Percentiles rank a stretch among this genome's conserved stretches.
Conservation (phyloP, 1,284 basidiomycete genomes). For the Neolentinus lepideus region DNA sequence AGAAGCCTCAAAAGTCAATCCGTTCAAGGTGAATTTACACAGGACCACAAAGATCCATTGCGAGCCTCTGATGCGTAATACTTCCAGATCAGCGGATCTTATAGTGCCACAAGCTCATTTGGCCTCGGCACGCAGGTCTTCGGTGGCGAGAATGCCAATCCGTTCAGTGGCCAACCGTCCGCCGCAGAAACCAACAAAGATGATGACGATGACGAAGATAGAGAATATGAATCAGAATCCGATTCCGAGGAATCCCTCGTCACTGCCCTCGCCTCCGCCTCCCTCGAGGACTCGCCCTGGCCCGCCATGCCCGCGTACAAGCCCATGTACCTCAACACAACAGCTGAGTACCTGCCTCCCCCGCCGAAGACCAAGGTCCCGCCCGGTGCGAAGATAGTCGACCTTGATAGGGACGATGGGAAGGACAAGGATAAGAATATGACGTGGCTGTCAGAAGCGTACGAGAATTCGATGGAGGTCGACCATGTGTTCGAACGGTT, state of each 20-base stretch:
- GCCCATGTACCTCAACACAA: slow-evolving; percentile 67
- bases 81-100: slow-evolving; percentile 14
- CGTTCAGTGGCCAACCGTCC: not conserved
- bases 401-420: slow-evolving; percentile 32
- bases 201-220: slow-evolving; percentile 5
- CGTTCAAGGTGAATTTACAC: slow-evolving; percentile 68
- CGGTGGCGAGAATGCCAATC: slow-evolving; percentile 22
- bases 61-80: not conserved
- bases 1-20: slow-evolving; percentile 40
- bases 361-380: slow-evolving; percentile 38
- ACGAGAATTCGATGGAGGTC: slow-evolving; percentile 69
- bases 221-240: slow-evolving; percentile 7
- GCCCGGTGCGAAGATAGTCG: slow-evolving; percentile 29
- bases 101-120: slow-evolving; percentile 28
- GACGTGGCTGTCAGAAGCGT: slow-evolving; percentile 61
- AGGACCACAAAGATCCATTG: too few species aligned
- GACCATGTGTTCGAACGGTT: slow-evolving; percentile 81
- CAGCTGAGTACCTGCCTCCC: slow-evolving; percentile 57
- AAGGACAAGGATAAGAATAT: slow-evolving; percentile 36
- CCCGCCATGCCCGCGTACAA: slow-evolving; percentile 50
- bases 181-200: not conserved
- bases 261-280: slow-evolving; percentile 50
- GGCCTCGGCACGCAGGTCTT: slow-evolving; percentile 62
- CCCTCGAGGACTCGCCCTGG: slow-evolving; percentile 59
- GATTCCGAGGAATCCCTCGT: slow-evolving; percentile 33